Evolutionary conservation across 83 land plant genomes (phyloP).

Genomic region (Picea engelmannii): DNA sequence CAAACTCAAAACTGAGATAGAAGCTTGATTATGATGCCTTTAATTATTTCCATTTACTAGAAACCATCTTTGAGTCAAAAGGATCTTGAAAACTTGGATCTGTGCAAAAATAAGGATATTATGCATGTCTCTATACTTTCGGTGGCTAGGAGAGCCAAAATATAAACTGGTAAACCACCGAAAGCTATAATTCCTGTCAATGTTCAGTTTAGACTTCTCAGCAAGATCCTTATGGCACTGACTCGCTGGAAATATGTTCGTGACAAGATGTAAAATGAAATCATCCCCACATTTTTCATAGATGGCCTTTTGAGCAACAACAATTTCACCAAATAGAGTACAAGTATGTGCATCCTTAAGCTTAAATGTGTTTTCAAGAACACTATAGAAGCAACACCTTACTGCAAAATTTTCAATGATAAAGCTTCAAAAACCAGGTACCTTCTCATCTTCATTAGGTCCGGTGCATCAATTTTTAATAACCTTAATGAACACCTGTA

Average conservation of each 20-base stretch:
- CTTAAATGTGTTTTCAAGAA: slow-evolving; percentile 86
- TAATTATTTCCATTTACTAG: too few species aligned
- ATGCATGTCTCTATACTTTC: too few species aligned
- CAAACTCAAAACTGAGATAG: too few species aligned
- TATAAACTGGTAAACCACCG: too few species aligned
- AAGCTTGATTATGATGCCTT: too few species aligned
- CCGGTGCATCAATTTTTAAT: slow-evolving; percentile 86
- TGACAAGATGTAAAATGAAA: slow-evolving; percentile 70
- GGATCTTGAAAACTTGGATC: too few species aligned
- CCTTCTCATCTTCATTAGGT: slow-evolving; percentile 77
- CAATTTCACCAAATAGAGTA: slow-evolving; percentile 87
- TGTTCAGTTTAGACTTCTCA: slow-evolving; percentile 81
- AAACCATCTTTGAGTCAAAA: too few species aligned
- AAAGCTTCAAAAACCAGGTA: slow-evolving; percentile 91
- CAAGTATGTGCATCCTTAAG: slow-evolving; percentile 91
- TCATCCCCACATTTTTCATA: slow-evolving; percentile 92
- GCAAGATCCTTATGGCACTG: slow-evolving; percentile 89
- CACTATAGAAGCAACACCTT: slow-evolving; percentile 86
- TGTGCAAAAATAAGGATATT: too few species aligned
- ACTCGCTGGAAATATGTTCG: slow-evolving; percentile 65
- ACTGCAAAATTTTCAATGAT: slow-evolving; percentile 84
- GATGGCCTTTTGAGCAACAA: slow-evolving; percentile 81
- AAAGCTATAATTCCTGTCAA: too few species aligned
- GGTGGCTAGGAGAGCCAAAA: too few species aligned
- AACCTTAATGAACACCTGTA: slow-evolving; percentile 82